Base-by-base conservation (phyloP, 805 yeast genomes). In the Candida arabinofermentans region DNA sequence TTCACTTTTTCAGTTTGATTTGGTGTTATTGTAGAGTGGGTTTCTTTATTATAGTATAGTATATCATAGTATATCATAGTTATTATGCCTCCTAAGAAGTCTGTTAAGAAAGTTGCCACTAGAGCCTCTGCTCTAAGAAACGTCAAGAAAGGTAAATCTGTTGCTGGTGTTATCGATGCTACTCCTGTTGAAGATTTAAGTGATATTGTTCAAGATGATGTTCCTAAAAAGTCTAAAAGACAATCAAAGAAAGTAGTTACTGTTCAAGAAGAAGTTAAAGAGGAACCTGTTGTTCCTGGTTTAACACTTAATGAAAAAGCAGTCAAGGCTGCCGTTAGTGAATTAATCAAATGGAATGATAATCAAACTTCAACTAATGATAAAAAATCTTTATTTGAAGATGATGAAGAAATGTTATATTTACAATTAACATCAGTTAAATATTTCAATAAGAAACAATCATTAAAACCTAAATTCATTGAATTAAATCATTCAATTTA, bases 371-470 rank as follows among this genome's bases (percentile, higher is more conserved):
- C 61, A 16, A 58, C 62, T 5, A 61, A 59, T 14, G 64, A 50
- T 19, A 67, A 72, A 48, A 57, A 67, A 22, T 67, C 77, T 47
- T 71, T 87, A 47, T 81, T 82, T 48, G 87, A 79, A 34, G 81
- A 74, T 19, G 62, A 58, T 36, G 80, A 72, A 34, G 74, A 74
- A 34, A 65, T 69, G 30, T 60, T 87, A 38, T 81, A 71, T 54
- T 65, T 89, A 42, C 81, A 79, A 45, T 67, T 85, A 31, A 78
- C 82, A 24, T 75, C 83, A 54, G 82, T 81, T 55, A 78, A 81
- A 55, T 82, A 75, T 49, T 77, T 79, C 60, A 66, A 83, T 7
- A 69, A 76, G 31, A 79, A 82, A 61, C 72, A 72, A 27, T 71
- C 75, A 36, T 71, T 81, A 49, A 81, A 81, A 57, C 79, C 83